phyloP scores from a whole-genome alignment of 1,284 basidiomycete genomes.

The Sporisorium iseilematis-ciliati region DNA sequence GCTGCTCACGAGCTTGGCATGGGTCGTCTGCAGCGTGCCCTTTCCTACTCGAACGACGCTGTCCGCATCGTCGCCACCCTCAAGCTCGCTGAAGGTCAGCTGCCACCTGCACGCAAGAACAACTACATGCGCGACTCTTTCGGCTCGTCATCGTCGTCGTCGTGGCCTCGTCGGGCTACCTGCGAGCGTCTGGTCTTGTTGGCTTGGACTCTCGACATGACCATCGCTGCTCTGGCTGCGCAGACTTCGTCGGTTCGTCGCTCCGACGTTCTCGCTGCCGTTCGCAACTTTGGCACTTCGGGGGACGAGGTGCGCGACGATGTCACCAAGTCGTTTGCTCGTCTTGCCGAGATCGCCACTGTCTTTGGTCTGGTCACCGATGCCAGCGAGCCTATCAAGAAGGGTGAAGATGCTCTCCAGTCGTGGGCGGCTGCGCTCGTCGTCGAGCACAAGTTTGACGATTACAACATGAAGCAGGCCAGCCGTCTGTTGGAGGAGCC shows the following conservation, averaged over 20 bases:
- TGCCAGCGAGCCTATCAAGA: conserved; percentile 31
- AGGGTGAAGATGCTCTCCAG: conserved; percentile 52
- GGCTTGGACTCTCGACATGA: conserved; percentile 53
- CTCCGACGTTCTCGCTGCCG: conserved; percentile 40
- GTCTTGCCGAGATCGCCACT: conserved; percentile 70
- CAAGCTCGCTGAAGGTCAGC: conserved; percentile 37
- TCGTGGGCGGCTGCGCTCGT: conserved; percentile 71
- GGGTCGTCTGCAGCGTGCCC: conserved; percentile 68
- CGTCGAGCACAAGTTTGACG: conserved; percentile 70
- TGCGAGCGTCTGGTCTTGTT: conserved; percentile 50
- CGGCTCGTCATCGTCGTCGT: conserved; percentile 27
- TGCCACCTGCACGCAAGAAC: conserved; percentile 33
- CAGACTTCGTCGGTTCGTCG: conserved; percentile 40
- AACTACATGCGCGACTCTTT: conserved; percentile 40
- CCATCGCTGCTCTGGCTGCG: conserved; percentile 33
- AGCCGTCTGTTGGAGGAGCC: conserved; percentile 66
- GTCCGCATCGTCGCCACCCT: conserved; percentile 41
- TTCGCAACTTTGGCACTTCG: conserved; percentile 60
- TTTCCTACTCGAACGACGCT: conserved; percentile 68
- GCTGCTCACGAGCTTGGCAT: conserved; percentile 70
- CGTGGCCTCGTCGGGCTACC: conserved; percentile 41
- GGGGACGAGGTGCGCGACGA: conserved; percentile 53
- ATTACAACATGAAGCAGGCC: conserved; percentile 70
- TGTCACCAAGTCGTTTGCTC: conserved; percentile 70
- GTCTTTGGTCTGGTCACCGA: conserved; percentile 70